Percentiles rank a stretch among this genome's conserved stretches.
These are phyloP conservation scores for Epichloe uncinata DNA, from an alignment of 2,329 filamentous ascomycete genomes.

Conservation along the genomic window DNA sequence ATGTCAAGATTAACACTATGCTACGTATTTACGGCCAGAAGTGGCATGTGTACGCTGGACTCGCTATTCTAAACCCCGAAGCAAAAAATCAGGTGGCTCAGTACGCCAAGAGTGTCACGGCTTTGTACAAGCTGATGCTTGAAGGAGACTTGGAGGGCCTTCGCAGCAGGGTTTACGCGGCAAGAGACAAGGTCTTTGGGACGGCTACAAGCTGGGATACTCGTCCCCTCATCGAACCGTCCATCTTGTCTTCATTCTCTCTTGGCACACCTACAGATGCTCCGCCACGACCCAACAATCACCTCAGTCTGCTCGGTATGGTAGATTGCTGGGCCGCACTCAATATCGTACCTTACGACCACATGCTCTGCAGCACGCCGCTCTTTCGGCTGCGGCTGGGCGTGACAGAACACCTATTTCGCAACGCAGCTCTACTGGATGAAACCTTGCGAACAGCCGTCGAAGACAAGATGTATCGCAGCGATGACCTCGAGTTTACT, in stretches of 20 bases:
- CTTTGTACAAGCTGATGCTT: constrained; percentile 94
- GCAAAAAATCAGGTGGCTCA: constrained; percentile 83
- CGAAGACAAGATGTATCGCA: constrained; percentile 82
- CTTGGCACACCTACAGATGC: constrained; percentile 54
- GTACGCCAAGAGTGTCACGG: constrained; percentile 85
- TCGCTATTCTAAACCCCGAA: constrained; percentile 91
- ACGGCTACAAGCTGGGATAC: constrained; percentile 47
- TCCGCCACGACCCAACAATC: constrained; percentile 66
- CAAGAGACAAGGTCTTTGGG: constrained; percentile 62
- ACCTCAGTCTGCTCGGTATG: constrained; percentile 86
- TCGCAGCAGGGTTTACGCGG: constrained; percentile 50
- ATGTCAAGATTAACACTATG: constrained; percentile 98
- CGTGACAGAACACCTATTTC: constrained; percentile 93
- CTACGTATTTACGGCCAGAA: constrained; percentile 96
- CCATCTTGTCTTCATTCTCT: constrained; percentile 79
- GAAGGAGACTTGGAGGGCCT: constrained; percentile 68
- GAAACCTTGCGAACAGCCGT: constrained; percentile 78
- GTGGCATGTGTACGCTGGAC: constrained; percentile 97
- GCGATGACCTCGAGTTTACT: constrained; percentile 92
- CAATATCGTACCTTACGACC: constrained; percentile 90
- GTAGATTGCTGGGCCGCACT: constrained; percentile 97
- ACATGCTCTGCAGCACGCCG: constrained; percentile 98
- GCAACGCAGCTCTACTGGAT: constrained; percentile 65
- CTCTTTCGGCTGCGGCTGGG: constrained; percentile 93
- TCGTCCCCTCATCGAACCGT: constrained; percentile 63